A percentile compares a stretch with the other conserved stretches of the same genome.
Conservation (phyloP, 1,284 basidiomycete genomes). For the Ustilago shanxiensis region DNA sequence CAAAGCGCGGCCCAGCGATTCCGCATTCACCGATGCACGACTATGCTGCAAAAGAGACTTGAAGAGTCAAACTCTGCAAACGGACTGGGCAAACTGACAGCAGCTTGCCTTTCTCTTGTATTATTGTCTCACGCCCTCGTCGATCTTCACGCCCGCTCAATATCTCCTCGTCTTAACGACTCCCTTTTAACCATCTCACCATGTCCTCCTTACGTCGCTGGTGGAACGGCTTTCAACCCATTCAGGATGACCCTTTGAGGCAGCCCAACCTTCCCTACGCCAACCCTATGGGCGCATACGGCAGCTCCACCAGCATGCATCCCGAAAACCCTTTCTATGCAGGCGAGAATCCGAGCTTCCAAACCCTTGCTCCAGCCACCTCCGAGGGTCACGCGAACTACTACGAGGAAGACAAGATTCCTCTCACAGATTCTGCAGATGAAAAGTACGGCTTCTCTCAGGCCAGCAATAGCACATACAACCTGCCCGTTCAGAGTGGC, state of each 20-base stretch:
- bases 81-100: neutral
- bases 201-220: conserved; percentile 37
- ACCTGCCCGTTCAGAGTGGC: conserved; percentile 20
- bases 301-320: conserved; percentile 28
- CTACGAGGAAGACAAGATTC: conserved; percentile 58
- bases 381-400: conserved; percentile 43
- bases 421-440: conserved; percentile 48
- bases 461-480: conserved; percentile 26
- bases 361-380: conserved; percentile 30
- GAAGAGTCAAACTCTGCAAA: too few species aligned
- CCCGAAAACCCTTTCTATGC: conserved; percentile 48
- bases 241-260: conserved; percentile 44
- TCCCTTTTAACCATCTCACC: neutral
- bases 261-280: conserved; percentile 28
- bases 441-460: conserved; percentile 49
- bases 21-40: neutral
- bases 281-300: conserved; percentile 9
- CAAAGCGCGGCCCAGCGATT: neutral
- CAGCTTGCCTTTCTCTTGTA: neutral
- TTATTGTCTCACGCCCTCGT: neutral
- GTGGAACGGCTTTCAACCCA: conserved; percentile 26
- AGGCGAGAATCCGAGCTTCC: conserved; percentile 46
- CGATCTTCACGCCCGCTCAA: neutral
- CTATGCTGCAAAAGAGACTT: too few species aligned
- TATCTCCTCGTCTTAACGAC: neutral